phyloP scores from a whole-genome alignment of 1,284 basidiomycete genomes.

The Leccinum discolor region DNA sequence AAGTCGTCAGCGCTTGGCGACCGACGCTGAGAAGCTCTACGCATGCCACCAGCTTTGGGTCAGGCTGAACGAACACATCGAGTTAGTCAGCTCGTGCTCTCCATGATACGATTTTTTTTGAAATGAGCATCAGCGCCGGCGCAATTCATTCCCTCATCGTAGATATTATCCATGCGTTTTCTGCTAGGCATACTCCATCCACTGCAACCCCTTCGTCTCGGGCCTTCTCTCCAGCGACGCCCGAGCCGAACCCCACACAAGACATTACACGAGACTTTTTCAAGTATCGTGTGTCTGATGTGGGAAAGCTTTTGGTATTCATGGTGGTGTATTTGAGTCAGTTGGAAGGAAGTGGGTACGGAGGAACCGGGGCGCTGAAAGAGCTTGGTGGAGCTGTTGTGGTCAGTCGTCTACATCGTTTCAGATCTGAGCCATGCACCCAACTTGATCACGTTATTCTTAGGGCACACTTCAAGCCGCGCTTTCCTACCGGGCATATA shows the following conservation, averaged over 20 bases:
- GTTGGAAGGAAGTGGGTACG: constrained; percentile 27
- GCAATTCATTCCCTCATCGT: constrained; percentile 59
- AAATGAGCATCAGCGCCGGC: constrained; percentile 38
- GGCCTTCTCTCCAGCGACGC: constrained; percentile 9
- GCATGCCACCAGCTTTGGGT: constrained; percentile 86
- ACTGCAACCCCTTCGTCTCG: constrained; percentile 13
- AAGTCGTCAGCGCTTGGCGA: constrained; percentile 74
- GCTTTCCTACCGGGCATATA: constrained; percentile 72
- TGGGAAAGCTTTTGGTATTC: constrained; percentile 58
- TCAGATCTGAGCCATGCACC: not conserved
- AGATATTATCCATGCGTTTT: constrained; percentile 66
- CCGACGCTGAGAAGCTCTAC: constrained; percentile 89
- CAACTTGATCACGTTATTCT: not conserved
- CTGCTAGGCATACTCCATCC: constrained; percentile 69
- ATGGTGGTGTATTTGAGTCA: constrained; percentile 41
- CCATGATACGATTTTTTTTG: constrained; percentile 1
- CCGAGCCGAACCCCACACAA: constrained; percentile 41
- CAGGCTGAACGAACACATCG: constrained; percentile 72
- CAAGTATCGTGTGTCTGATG: constrained; percentile 63
- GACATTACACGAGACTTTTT: constrained; percentile 89
- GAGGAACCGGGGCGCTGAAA: constrained; percentile 26
- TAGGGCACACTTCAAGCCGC: constrained; percentile 77
- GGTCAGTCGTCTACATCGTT: constrained; percentile 41
- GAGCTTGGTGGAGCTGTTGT: constrained; percentile 53
- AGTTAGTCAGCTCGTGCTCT: constrained; percentile 41